Percentiles rank a stretch among this genome's conserved stretches.
These are phyloP conservation scores for Russula dissimulans DNA, from an alignment of 768 basidiomycete species.

Conservation along the genomic window DNA sequence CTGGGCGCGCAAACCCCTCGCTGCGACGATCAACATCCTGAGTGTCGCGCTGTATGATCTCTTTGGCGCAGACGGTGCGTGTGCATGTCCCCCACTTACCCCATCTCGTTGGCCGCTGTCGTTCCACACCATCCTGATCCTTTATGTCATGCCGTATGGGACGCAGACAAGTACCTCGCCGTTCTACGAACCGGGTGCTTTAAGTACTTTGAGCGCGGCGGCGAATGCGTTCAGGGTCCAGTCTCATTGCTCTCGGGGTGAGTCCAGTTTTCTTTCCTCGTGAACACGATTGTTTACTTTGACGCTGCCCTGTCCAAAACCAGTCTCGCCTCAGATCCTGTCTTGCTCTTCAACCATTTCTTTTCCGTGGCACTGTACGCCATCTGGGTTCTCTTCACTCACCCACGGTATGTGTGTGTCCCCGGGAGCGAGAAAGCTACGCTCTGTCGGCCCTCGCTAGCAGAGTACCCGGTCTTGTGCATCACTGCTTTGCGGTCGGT, in stretches of 20 bases:
- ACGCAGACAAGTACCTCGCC: conserved; percentile 47
- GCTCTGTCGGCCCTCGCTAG: conserved; percentile 35
- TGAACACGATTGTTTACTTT: background rate
- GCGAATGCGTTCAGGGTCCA: conserved; percentile 79
- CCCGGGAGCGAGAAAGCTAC: conserved; percentile 29
- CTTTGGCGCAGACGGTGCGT: conserved; percentile 87
- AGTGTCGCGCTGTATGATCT: conserved; percentile 90
- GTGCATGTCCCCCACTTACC: background rate
- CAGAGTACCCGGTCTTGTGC: conserved; percentile 61
- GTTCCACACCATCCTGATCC: background rate
- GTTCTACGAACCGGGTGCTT: conserved; percentile 82
- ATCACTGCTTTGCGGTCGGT: conserved; percentile 63
- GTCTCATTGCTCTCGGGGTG: conserved; percentile 86
- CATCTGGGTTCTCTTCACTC: conserved; percentile 82
- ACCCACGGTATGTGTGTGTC: conserved; percentile 34
- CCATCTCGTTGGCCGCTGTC: background rate
- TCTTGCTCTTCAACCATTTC: conserved; percentile 82
- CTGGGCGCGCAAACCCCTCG: conserved; percentile 75
- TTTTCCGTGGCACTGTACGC: conserved; percentile 94
- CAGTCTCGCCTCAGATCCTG: conserved; percentile 74
- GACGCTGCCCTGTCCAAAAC: background rate
- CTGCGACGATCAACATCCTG: conserved; percentile 85
- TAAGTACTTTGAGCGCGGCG: conserved; percentile 93
- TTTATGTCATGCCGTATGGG: background rate
- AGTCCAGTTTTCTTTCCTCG: conserved; percentile 21